Evolutionary conservation across 2,329 filamentous ascomycete species (phyloP).

Genomic region (Pseudogymnoascus sp.): DNA sequence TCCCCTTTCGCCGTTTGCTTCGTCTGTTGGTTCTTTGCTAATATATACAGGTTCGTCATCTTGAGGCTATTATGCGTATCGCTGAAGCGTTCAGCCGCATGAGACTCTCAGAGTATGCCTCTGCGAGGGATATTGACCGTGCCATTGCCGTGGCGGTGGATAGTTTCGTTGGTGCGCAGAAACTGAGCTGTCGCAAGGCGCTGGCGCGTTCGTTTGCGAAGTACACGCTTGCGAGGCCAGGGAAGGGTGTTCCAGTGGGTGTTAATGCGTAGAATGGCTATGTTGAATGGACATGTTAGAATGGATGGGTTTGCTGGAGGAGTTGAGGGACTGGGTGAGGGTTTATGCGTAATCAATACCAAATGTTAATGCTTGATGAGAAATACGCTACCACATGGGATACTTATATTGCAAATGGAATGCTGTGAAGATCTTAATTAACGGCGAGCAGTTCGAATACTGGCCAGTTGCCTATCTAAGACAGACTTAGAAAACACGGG

Average conservation of each 20-base stretch:
- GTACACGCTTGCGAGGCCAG: conserved; percentile 54
- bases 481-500: background rate
- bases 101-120: conserved; percentile 94
- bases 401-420: background rate
- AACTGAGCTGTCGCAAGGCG: conserved; percentile 96
- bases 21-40: conserved; percentile 9
- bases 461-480: background rate
- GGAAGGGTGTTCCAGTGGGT: background rate
- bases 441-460: background rate
- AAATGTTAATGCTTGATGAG: conserved; percentile 8
- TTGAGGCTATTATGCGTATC: conserved; percentile 96
- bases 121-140: conserved; percentile 82
- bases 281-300: background rate
- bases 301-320: background rate
- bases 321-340: conserved; percentile 1
- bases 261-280: background rate
- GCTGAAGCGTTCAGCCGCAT: conserved; percentile 93
- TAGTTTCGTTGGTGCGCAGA: conserved; percentile 91
- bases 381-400: background rate
- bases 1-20: background rate
- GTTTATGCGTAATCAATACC: background rate
- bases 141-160: conserved; percentile 96
- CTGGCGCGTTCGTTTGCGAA: conserved; percentile 92
- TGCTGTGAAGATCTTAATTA: background rate
- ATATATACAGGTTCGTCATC: conserved; percentile 69